Base-by-base conservation (phyloP, 352 stramenopile genomes). In the Pythium aristosporum region DNA sequence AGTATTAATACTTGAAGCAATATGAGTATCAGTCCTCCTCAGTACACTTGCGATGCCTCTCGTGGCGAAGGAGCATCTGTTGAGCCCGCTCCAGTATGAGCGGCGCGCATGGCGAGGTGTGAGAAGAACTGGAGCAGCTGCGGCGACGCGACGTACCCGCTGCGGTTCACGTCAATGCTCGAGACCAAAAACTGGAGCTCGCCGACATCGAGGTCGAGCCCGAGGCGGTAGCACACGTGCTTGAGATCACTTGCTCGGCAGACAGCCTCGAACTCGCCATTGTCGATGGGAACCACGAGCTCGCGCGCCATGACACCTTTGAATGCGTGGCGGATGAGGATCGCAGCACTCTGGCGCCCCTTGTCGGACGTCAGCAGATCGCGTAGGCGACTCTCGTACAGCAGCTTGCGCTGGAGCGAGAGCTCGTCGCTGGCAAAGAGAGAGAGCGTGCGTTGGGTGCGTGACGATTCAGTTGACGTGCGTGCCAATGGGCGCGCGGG, bases 241-340 rank as follows among this genome's bases (percentile, higher is more conserved):
- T 90, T 91, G 54, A 92, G 64, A 63, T 92, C 82, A 42, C 58
- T 79, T 0, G 72, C 67, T 21, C 81, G 75, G 28, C 84, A 92
- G 28, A 77, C 87, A 18, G 80, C 73, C 53, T 91, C 84, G 42
- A 82, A 92, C 42, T 89, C 71, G 10, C 84, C 81, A 34, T 81
- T 87, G 32, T 88, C 78, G 16, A 89, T 79, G 0, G 80, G 77
- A 12, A 90, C 79, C 34, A 89, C 77, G 66, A 90, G 80, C 49
- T 91, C 82, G 1, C 81, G 67, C 1, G 81, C 64, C 21, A 79
- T 73, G 3, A 92, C 59, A 3, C 81, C 84, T 43, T 92, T 92
- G 61, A 90, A 92, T 5, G 81, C 81, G 20, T 92, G 84, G 12
- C 84, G 76, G 3, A 92, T 74, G 7, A 92, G 63, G 21, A 92